phyloP scores from a whole-genome alignment of 139 green algal genomes.

The Asterochloris sp. region DNA sequence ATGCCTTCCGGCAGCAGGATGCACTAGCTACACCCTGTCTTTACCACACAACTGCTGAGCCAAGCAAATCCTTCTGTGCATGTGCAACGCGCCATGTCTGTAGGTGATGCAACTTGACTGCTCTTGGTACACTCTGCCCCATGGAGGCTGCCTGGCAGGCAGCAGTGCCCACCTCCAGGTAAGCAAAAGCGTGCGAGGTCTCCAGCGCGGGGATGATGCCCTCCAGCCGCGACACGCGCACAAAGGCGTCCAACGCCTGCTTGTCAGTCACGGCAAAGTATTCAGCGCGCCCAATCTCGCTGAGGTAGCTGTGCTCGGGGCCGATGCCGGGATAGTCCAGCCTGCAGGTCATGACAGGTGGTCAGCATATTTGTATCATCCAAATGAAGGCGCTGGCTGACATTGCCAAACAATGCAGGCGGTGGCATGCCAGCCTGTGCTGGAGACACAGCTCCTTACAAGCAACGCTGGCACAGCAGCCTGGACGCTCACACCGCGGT shows the following conservation, averaged over 20 bases:
- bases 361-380: no score
- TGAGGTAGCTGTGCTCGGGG: constrained; percentile 98
- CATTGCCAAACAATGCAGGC: no score
- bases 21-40: neutral
- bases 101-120: neutral
- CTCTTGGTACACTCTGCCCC: neutral
- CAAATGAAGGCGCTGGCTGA: no score
- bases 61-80: neutral
- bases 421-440: no score
- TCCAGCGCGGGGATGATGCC: constrained; percentile 99
- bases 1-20: neutral
- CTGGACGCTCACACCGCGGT: no score
- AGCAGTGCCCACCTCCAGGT: constrained; percentile 63
- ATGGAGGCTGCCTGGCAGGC: neutral
- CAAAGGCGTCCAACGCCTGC: constrained; percentile 81
- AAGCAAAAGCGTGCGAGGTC: constrained; percentile 93
- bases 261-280: constrained; percentile 93
- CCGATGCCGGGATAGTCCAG: constrained; percentile 97
- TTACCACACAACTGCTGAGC: neutral
- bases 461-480: no score
- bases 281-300: constrained; percentile 88
- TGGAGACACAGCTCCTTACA: no score
- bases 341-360: constrained; percentile 41
- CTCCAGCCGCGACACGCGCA: constrained; percentile 80
- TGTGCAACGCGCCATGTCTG: neutral